Percentiles rank a stretch among this genome's conserved stretches.
phyloP scores from a whole-genome alignment of 129 eudicot genomes.

The Flaveria ramosissima region DNA sequence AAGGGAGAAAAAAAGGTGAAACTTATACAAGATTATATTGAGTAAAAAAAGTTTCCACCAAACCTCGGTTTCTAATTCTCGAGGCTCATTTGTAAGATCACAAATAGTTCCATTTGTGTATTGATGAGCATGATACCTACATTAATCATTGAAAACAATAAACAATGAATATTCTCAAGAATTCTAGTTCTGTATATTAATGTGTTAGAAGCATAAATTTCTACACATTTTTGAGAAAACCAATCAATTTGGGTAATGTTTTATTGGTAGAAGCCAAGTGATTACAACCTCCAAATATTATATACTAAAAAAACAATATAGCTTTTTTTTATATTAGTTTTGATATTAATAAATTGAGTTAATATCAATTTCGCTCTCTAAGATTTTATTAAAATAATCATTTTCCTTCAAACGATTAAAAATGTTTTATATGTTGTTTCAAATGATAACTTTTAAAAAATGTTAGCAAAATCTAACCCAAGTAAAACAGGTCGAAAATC shows the following conservation, averaged over 20 bases:
- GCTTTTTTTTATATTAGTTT: not conserved
- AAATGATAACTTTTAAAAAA: not conserved
- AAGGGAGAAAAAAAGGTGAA: not conserved
- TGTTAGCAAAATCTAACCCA: not conserved
- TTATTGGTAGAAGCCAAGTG: not conserved
- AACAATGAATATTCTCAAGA: not conserved
- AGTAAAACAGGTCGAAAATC: not conserved
- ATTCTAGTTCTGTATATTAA: not conserved
- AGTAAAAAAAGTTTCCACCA: conserved; percentile 14
- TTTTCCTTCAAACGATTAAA: no score
- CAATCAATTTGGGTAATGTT: not conserved
- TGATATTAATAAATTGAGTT: no score
- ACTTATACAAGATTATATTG: not conserved
- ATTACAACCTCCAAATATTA: no score
- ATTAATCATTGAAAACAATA: not conserved
- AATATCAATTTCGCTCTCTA: no score
- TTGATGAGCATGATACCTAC: conserved; percentile 90
- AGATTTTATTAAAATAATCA: no score
- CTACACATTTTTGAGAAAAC: not conserved
- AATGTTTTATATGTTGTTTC: not conserved
- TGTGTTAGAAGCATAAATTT: not conserved
- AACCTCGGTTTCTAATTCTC: conserved; percentile 96
- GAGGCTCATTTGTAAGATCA: conserved; percentile 81
- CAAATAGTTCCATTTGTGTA: conserved; percentile 87
- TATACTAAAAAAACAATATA: no score